phyloP scores from a whole-genome alignment of 2,329 filamentous ascomycete genomes.

The Talaromyces rugulosus region DNA sequence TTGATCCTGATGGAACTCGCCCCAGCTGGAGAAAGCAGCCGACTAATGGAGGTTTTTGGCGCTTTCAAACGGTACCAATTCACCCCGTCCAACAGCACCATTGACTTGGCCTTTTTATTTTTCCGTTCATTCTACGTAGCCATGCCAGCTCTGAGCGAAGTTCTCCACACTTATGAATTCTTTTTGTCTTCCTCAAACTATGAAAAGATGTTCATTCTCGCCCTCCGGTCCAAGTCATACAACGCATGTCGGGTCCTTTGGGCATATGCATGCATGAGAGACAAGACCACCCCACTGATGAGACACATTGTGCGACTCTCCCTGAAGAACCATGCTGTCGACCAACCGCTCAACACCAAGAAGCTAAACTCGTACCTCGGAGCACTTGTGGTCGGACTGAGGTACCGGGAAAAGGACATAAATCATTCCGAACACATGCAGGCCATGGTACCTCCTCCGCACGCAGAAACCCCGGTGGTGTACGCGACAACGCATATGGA shows the following conservation, averaged over 20 bases:
- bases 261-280: slow-evolving; percentile 43
- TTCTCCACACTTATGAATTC: slow-evolving; percentile 11
- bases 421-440: slow-evolving; percentile 13
- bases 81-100: slow-evolving; percentile 21
- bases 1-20: slow-evolving; percentile 34
- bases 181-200: slow-evolving; percentile 24
- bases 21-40: slow-evolving; percentile 19
- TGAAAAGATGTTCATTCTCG: slow-evolving; percentile 39
- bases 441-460: slow-evolving; percentile 21
- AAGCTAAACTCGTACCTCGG: slow-evolving; percentile 21
- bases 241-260: slow-evolving; percentile 46
- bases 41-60: slow-evolving; percentile 26
- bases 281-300: slow-evolving; percentile 30
- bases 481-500: slow-evolving; percentile 18
- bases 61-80: slow-evolving; percentile 27
- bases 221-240: slow-evolving; percentile 32
- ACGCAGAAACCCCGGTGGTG: slow-evolving; percentile 22
- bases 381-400: slow-evolving; percentile 31
- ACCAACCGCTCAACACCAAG: not conserved
- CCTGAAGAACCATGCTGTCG: slow-evolving; percentile 15
- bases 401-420: slow-evolving; percentile 14
- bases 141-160: slow-evolving; percentile 6
- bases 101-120: slow-evolving; percentile 26
- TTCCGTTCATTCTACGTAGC: slow-evolving; percentile 24
- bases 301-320: slow-evolving; percentile 26